Conservation (phyloP, 1,284 basidiomycete genomes). For the Fomitopsis betulina region DNA sequence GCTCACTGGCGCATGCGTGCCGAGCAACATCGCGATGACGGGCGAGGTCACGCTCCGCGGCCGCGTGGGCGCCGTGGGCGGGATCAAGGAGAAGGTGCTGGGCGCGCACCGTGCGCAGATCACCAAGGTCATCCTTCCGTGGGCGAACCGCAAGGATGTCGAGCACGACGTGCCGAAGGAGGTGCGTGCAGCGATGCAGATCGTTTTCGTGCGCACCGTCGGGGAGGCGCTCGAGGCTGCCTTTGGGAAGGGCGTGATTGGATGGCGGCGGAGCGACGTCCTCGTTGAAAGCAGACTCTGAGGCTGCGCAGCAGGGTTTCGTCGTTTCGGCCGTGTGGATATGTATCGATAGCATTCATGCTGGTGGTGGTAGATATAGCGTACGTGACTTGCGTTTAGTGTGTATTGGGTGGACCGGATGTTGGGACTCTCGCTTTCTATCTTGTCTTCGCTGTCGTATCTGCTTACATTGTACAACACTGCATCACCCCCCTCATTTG, state of each 20-base stretch:
- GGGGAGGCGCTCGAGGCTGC: constrained; percentile 79
- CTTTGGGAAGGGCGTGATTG: constrained; percentile 62
- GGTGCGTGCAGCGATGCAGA: constrained; percentile 69
- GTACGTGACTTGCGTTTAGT: not conserved
- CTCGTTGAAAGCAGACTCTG: constrained; percentile 54
- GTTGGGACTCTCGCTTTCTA: not conserved
- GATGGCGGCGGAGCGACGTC: constrained; percentile 49
- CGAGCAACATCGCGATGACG: constrained; percentile 75
- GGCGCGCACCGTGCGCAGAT: constrained; percentile 83
- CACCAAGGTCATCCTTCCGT: constrained; percentile 77
- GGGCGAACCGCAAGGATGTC: constrained; percentile 80
- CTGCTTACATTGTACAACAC: too few relatives aligned
- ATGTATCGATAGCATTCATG: not conserved
- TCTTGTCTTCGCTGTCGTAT: too few relatives aligned
- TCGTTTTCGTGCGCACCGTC: constrained; percentile 76
- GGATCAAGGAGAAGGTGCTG: constrained; percentile 80
- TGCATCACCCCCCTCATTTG: too few relatives aligned
- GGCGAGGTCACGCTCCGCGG: constrained; percentile 83
- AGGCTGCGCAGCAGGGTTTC: not conserved
- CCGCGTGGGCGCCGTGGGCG: constrained; percentile 77
- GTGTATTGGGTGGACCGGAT: not conserved
- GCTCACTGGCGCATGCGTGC: constrained; percentile 69
- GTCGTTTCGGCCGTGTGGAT: too few relatives aligned
- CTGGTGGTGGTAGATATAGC: not conserved
- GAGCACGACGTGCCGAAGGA: constrained; percentile 77